Evolutionary conservation across 2,329 filamentous ascomycete species (phyloP).

Genomic region (Lachnellula arida): DNA sequence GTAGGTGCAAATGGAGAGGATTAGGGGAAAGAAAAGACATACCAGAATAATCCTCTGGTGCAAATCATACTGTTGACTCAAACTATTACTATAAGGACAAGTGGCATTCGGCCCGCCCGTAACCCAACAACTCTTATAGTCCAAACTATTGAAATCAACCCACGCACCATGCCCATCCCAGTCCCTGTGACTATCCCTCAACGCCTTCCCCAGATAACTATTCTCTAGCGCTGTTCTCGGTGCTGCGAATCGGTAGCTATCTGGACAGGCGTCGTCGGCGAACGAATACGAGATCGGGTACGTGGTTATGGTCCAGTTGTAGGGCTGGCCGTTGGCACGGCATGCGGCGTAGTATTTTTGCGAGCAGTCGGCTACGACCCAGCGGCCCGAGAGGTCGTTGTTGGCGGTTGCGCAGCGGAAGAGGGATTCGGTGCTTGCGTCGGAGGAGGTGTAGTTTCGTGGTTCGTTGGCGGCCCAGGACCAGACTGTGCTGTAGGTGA

Average conservation of each 20-base stretch:
- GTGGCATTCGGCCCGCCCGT: slow-evolving; percentile 47
- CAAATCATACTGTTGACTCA: slow-evolving; percentile 33
- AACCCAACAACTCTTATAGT: slow-evolving; percentile 56
- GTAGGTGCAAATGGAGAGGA: neutral
- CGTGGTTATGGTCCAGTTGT: slow-evolving; percentile 50
- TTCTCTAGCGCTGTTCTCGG: slow-evolving; percentile 62
- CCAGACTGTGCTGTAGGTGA: slow-evolving; percentile 49
- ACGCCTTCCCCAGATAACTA: slow-evolving; percentile 42
- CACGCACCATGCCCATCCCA: slow-evolving; percentile 40
- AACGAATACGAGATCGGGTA: slow-evolving; percentile 39
- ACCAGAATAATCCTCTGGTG: slow-evolving; percentile 42
- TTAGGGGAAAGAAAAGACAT: neutral
- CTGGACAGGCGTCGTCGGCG: slow-evolving; percentile 43
- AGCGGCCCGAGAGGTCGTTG: slow-evolving; percentile 49
- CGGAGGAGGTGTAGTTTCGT: slow-evolving; percentile 37
- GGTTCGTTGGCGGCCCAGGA: slow-evolving; percentile 56
- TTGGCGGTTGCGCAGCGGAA: slow-evolving; percentile 49
- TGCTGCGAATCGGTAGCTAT: slow-evolving; percentile 46
- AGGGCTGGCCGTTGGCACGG: slow-evolving; percentile 48
- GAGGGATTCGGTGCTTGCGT: slow-evolving; percentile 27
- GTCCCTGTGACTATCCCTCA: slow-evolving; percentile 21
- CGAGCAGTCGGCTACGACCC: slow-evolving; percentile 53
- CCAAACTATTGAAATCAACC: slow-evolving; percentile 58
- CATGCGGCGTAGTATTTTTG: slow-evolving; percentile 50
- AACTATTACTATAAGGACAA: slow-evolving; percentile 52